Evolutionary conservation across 345 rosid species (phyloP), one percentile per base, ranked within the genome.

Genomic region (Syzygium oleosum): DNA sequence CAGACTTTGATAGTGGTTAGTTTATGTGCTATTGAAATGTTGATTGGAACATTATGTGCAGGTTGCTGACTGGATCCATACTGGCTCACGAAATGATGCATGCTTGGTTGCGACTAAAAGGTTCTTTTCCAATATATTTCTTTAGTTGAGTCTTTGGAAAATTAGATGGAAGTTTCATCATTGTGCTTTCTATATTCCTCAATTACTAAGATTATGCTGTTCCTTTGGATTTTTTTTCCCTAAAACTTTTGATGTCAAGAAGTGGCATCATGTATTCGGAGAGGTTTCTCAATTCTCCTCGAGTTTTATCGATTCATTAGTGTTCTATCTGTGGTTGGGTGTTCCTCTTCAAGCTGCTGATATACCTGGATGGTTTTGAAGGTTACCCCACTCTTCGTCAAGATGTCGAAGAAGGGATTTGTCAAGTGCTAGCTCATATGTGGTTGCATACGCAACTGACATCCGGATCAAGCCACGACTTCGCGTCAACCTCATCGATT

Each of bases 71-170:
- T 25, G 99, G 99, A 31, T 95, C 98, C 13, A 96, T 98, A 86
- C 91, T 98, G 80, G 98, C 98, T 88, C 99, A 98, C 55, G 99
- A 98, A 88, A 94, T 98, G 98, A 98, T 98, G 99, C 99, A 98
- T 34, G 99, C 98, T 8, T 98, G 99, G 99, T 94, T 98, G 92
- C 94, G 99, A 84, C 98, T 98, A 54, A 92, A 92, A 93, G 99
- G 99, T 97, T 63, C 54, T 43, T 85, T 55, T 56, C 41, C 79
- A 11, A 21, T 53, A n/a, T 23, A 22, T 13, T 56, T 58, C 21
- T 59, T 46, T 27, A 2, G 77, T 49, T 53, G 13, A 87, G 55
- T 55, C 52, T 34, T 23, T 13, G 21, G 52, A 52, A 19, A 87
- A 51, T 14, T 19, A 31, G 86, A 41, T 85, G 23, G 52, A 56